These are phyloP conservation scores for Acrodontium crateriforme DNA, from an alignment of 2,329 filamentous ascomycete species.

Conservation along the genomic window DNA sequence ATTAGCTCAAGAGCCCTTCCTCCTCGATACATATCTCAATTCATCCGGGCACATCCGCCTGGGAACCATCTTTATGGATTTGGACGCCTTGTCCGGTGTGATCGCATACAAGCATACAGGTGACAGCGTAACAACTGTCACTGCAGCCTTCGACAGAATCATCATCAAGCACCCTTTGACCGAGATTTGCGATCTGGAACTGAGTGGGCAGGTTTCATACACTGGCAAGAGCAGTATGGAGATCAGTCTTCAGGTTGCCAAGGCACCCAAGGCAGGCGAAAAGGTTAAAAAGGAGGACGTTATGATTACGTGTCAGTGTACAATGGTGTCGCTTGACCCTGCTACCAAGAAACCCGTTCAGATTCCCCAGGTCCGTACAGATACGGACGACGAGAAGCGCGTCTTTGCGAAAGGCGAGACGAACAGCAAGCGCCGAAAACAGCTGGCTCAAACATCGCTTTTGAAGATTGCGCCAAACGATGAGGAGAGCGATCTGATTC, in stretches of 20 bases:
- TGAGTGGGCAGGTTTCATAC: constrained; percentile 56
- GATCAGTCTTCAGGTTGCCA: constrained; percentile 59
- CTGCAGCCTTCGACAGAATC: constrained; percentile 50
- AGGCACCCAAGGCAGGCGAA: constrained; percentile 47
- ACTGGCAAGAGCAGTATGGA: constrained; percentile 61
- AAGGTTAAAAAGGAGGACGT: constrained; percentile 44
- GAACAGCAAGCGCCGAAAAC: constrained; percentile 54
- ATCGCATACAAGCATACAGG: constrained; percentile 62
- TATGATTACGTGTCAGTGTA: constrained; percentile 59
- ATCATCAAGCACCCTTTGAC: constrained; percentile 57
- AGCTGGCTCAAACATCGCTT: constrained; percentile 44
- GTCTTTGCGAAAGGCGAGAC: constrained; percentile 50
- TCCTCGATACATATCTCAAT: constrained; percentile 67
- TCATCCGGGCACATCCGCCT: constrained; percentile 60
- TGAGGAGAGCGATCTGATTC: constrained; percentile 57
- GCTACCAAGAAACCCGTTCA: constrained; percentile 51
- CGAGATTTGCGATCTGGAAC: constrained; percentile 65
- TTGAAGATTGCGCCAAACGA: constrained; percentile 56
- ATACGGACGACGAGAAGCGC: constrained; percentile 50
- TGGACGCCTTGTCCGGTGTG: constrained; percentile 63
- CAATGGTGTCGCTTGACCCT: constrained; percentile 63
- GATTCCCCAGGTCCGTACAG: constrained; percentile 46
- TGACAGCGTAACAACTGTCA: constrained; percentile 49
- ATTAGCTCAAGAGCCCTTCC: constrained; percentile 59
- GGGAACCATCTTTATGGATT: constrained; percentile 64